Percentiles rank a stretch among this genome's conserved stretches.
These are phyloP conservation scores for Hypomyces rosellus DNA, from an alignment of 2,329 filamentous ascomycete species.

Conservation along the genomic window DNA sequence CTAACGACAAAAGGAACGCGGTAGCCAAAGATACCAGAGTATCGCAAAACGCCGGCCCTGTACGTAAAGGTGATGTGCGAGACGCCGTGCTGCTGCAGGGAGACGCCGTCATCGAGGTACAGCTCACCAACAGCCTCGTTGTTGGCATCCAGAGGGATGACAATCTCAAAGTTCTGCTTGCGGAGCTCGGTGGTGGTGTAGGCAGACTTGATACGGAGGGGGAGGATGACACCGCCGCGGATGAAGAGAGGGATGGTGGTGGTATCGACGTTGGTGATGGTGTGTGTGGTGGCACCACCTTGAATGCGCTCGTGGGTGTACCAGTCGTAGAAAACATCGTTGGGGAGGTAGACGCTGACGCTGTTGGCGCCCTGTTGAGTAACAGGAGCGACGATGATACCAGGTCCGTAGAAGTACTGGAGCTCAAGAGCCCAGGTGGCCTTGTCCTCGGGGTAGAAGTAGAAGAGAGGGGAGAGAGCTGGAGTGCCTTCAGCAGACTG, in stretches of 20 bases:
- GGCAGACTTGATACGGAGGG: constrained; percentile 47
- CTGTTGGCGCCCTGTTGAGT: constrained; percentile 36
- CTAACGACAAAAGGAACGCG: constrained; percentile 35
- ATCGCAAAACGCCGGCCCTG: constrained; percentile 42
- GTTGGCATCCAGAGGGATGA: constrained; percentile 58
- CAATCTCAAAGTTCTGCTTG: constrained; percentile 60
- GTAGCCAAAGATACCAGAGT: constrained; percentile 50
- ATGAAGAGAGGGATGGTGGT: constrained; percentile 60
- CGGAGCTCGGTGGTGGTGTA: constrained; percentile 61
- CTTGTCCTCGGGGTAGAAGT: constrained; percentile 53
- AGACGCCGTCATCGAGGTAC: constrained; percentile 74
- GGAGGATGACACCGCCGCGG: constrained; percentile 59
- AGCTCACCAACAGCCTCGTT: constrained; percentile 61
- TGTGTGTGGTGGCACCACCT: constrained; percentile 34
- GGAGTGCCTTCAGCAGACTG: constrained; percentile 58
- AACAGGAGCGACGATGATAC: constrained; percentile 44
- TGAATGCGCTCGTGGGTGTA: constrained; percentile 41
- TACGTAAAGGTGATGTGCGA: constrained; percentile 55
- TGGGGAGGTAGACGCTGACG: constrained; percentile 43
- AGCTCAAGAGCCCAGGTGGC: constrained; percentile 40
- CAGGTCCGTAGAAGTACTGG: constrained; percentile 46
- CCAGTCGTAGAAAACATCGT: constrained; percentile 46
- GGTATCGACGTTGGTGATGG: constrained; percentile 29
- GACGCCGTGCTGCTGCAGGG: constrained; percentile 50
- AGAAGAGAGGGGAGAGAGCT: constrained; percentile 64